phyloP scores from a whole-genome alignment of 768 basidiomycete genomes.

The Termitomyces heimii region DNA sequence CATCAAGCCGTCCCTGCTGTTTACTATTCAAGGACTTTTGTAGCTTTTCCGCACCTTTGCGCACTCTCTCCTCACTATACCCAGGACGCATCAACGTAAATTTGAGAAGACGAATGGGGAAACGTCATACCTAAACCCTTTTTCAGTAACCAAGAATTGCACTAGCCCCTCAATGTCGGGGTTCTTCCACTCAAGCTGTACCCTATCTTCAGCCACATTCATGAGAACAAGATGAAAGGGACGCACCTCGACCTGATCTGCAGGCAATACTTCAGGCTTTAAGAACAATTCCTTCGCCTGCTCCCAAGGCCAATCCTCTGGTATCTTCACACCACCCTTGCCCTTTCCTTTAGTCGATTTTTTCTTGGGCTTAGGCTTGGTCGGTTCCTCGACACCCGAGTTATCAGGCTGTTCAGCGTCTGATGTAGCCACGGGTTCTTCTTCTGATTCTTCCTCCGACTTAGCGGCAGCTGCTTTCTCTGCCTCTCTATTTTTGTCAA shows the following conservation, averaged over 20 bases:
- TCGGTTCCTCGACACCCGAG: slow-evolving; percentile 21
- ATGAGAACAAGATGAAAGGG: neutral
- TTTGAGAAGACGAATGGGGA: neutral
- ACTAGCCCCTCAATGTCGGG: slow-evolving; percentile 93
- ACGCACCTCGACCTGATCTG: slow-evolving; percentile 75
- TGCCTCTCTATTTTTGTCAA: slow-evolving; percentile 29
- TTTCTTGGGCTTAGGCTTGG: slow-evolving; percentile 32
- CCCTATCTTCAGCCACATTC: neutral
- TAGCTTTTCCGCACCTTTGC: slow-evolving; percentile 92
- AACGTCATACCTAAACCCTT: slow-evolving; percentile 83
- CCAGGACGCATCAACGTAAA: slow-evolving; percentile 1
- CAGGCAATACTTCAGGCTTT: slow-evolving; percentile 85
- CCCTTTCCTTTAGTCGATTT: slow-evolving; percentile 45
- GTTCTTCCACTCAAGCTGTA: slow-evolving; percentile 87
- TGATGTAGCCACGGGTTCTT: slow-evolving; percentile 39
- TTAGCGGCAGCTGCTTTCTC: slow-evolving; percentile 31
- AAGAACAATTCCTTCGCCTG: slow-evolving; percentile 88
- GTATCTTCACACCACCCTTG: slow-evolving; percentile 74
- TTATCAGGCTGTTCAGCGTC: slow-evolving; percentile 36
- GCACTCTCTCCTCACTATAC: slow-evolving; percentile 91
- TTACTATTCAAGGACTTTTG: slow-evolving; percentile 81
- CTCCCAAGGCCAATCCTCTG: slow-evolving; percentile 97
- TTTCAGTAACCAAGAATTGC: slow-evolving; percentile 88
- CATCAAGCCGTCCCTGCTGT: slow-evolving; percentile 94
- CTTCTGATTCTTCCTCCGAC: slow-evolving; percentile 22